Percentiles rank a stretch among this genome's conserved stretches.
These are phyloP conservation scores for Trichoderma simmonsii DNA, from an alignment of 2,329 filamentous ascomycete genomes.

Conservation along the genomic window DNA sequence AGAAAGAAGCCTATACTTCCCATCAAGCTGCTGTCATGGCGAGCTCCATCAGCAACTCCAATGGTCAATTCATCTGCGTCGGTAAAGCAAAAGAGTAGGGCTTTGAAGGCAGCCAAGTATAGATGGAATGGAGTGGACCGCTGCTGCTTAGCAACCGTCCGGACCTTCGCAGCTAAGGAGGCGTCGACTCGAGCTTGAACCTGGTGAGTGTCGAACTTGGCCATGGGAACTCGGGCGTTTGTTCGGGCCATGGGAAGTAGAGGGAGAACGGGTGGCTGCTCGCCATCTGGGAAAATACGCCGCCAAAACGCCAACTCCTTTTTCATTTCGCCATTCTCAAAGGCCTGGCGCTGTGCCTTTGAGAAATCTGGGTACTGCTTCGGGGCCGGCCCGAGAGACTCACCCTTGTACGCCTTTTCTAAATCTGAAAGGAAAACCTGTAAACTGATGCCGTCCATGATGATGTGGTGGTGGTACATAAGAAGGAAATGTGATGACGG, in stretches of 20 bases:
- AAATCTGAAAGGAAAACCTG: conserved; percentile 44
- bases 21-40: conserved; percentile 32
- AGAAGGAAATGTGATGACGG: conserved; percentile 38
- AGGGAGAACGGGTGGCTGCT: conserved; percentile 27
- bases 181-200: too few relatives aligned
- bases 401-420: conserved; percentile 39
- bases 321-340: conserved; percentile 28
- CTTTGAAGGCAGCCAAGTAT: conserved; percentile 41
- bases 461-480: conserved; percentile 47
- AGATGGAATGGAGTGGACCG: conserved; percentile 41
- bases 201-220: conserved; percentile 22
- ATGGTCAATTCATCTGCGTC: conserved; percentile 42
- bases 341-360: conserved; percentile 28
- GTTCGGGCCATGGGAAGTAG: conserved; percentile 32
- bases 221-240: background rate
- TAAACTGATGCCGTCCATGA: conserved; percentile 47
- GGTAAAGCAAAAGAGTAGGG: conserved; percentile 34
- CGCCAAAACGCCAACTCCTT: conserved; percentile 36
- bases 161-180: too few relatives aligned
- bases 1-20: conserved; percentile 24
- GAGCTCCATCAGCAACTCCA: conserved; percentile 47
- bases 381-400: conserved; percentile 21
- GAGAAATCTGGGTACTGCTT: conserved; percentile 38
- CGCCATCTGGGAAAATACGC: conserved; percentile 23
- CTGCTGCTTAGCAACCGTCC: conserved; percentile 21